These are phyloP conservation scores for Pyrus hybrid DNA, from an alignment of 331 rosid species.

Conservation along the genomic window DNA sequence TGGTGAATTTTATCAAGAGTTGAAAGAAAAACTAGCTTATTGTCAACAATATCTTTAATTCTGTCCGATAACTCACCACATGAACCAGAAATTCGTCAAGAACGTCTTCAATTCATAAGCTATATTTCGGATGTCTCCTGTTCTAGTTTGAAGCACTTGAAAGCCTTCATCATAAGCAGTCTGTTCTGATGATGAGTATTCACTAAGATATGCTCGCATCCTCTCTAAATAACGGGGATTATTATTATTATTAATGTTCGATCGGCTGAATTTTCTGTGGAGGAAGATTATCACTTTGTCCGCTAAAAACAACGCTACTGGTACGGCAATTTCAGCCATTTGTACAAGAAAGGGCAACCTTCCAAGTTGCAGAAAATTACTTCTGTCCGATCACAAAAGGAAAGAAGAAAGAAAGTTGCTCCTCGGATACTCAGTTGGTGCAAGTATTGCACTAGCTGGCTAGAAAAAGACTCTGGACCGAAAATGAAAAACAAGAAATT, in stretches of 20 bases:
- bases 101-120: constrained; percentile 1
- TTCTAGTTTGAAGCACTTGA: background rate
- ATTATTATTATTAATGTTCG: no score
- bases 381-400: no score
- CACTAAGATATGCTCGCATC: background rate
- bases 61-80: background rate
- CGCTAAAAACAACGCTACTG: background rate
- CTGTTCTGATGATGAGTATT: background rate
- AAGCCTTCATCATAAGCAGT: no score
- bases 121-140: background rate
- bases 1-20: background rate
- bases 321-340: background rate
- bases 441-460: no score
- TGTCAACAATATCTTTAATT: background rate
- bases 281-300: background rate
- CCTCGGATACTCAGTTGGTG: no score
- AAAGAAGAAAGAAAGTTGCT: no score
- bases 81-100: background rate
- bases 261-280: background rate
- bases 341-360: background rate
- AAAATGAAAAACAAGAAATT: no score
- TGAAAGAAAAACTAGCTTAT: rapidly evolving
- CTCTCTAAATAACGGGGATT: background rate
- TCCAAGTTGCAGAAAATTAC: background rate
- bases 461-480: no score